Base-by-base conservation (phyloP, 2,329 filamentous ascomycete species). In the Neophaeococcomyces aloes region DNA sequence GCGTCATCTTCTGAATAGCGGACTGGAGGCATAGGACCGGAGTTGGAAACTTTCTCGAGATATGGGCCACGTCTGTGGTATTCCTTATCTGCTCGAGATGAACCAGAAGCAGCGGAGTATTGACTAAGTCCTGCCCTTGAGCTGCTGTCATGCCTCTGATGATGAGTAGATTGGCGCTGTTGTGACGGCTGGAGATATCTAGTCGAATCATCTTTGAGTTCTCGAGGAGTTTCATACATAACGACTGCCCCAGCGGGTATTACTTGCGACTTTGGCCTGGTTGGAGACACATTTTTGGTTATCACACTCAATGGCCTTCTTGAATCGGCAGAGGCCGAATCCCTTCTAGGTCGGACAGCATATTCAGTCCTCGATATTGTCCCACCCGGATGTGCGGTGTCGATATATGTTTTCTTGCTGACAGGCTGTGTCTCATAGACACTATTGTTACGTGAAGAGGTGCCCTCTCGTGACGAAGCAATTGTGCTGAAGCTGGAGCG, bases 301-400 rank as follows among this genome's bases (percentile, higher is more conserved):
- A 46, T 19, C 45, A 54, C 14, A 47, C 41, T 54, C 56, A 53
- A 21, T 23, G 51, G 53, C 18, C 49, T 38, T 17, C 51, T 46
- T n/a, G 38, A 29, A 29, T 55, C 53, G 13, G 44, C 36, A n/a
- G 50, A 31, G n/a, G 44, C 32, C 2, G 54, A 55, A 36, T 56
- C 55, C 30, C 44, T 41, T 18, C 54, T 48, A n/a, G 54, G 53
- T 18, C 54, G 49, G 19, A 53, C 47, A 25, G 53, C 30, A 38
- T 56, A 56, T 34, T 56, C 50, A n/a, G 50, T 56, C n/a, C 48
- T 41, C 13, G 50, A 42, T 19, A 50, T 46, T 3, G 42, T 51
- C 19, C 48, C 47, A 17, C 49, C 48, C 2, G 49, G 42, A 23
- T 53, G 47, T 23, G 31, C 23, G 8, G 50, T 41, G 37, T 53